Evolutionary conservation across 148 eudicot genomes (phyloP), one percentile per base, ranked within the genome.

Genomic region (Vaccinium corymbosum): DNA sequence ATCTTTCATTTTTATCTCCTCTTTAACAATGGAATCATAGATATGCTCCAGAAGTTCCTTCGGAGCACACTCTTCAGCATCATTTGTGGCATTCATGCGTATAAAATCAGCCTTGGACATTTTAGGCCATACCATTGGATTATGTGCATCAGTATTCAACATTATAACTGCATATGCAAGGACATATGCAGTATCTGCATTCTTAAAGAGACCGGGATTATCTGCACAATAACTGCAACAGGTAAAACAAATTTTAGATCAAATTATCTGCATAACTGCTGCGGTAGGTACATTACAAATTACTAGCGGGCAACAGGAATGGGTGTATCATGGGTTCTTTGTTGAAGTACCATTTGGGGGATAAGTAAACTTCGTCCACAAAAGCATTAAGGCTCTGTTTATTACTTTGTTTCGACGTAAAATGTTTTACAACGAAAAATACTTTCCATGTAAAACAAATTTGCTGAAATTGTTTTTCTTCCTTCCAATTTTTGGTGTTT

Each of bases 101-200:
- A 94, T 86, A 86, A 97, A 97, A 85, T 97, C 98, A 84, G 89
- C 92, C 89, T 97, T 97, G 53, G 98, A 92, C 99, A 97, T 97
- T 92, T 92, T 97, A 76, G 98, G 92, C 94, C 94, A 93, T 84
- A 97, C 98, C 92, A 93, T 89, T 84, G 99, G 98, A 88, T 97
- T 97, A 89, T 97, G 99, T 86, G 98, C 99, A 92, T 97, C 99
- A 25, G 98, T 97, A 85, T 97, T 97, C 87, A 97, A 87, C 99
- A 97, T 89, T 88, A 97, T 97, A 90, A 94, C 99, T 55, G 99
- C 99, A 93, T 97, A 97, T 75, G 99, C 99, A 86, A 97, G 97
- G 81, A 97, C 93, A 91, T 97, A 97, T 57, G 99, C 99, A n/a
- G 95, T 93, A 87, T 94, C 99, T 64, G 99, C 99, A 88, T 93